These are phyloP conservation scores for Ophiostoma sp. DNA, from an alignment of 2,329 filamentous ascomycete genomes.

Conservation along the genomic window DNA sequence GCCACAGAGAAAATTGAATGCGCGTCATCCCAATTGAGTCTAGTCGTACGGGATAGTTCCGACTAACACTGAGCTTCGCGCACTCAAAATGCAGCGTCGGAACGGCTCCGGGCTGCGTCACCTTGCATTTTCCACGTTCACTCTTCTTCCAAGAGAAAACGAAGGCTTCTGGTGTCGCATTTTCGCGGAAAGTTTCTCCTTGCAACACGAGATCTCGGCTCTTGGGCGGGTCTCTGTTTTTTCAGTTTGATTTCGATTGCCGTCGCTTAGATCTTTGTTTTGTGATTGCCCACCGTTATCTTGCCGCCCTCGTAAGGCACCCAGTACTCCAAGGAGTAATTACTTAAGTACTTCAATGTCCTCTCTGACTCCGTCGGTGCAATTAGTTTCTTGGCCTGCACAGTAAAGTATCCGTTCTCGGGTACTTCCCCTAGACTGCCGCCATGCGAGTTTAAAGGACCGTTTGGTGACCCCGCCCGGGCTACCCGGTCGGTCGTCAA, in stretches of 20 bases:
- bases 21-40: background rate
- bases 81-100: background rate
- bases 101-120: background rate
- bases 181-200: background rate
- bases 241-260: background rate
- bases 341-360: background rate
- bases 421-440: background rate
- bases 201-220: background rate
- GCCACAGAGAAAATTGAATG: background rate
- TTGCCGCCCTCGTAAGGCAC: background rate
- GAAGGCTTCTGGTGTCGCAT: background rate
- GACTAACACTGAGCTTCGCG: conserved; percentile 11
- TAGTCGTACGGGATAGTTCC: background rate
- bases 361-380: background rate
- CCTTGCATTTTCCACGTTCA: background rate
- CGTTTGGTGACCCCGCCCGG: background rate
- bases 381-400: background rate
- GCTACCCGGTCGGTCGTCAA: background rate
- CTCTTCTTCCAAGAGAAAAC: background rate
- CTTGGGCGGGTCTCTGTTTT: background rate
- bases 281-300: background rate
- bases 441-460: background rate
- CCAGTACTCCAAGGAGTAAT: background rate
- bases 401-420: background rate
- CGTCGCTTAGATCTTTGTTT: background rate